Base-by-base conservation (phyloP, 2,329 filamentous ascomycete species). In the Claviceps purpurea region DNA sequence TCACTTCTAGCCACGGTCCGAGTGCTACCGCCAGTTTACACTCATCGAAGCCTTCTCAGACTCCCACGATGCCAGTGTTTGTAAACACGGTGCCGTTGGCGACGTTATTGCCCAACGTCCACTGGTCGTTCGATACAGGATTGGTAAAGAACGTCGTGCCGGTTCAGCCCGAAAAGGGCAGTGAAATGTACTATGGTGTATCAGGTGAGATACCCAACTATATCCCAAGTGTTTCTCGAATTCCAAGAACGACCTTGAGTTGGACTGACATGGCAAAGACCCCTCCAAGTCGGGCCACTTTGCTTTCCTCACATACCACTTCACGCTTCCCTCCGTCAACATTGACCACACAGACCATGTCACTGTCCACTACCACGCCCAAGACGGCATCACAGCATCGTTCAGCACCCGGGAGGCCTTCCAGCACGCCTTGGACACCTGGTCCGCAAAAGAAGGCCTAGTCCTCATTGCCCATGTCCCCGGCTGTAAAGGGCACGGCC, bases 281-380 rank as follows among this genome's bases (percentile, higher is more conserved):
- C 58, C 60, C 2, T 51, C 56, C 16, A 51, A 59, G 51, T 43
- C 56, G 8, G 60, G 60, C 4, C 55, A 60, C 48, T 64, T 56
- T 49, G 62, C 62, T 2, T 61, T 60, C 22, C 30, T 64, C 18
- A 61, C 53, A 10, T 64, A 63, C 52, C 55, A 56, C 47, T 63
- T 64, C 52, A 58, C 52, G 5, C 50, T 46, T 2, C 62, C 60
- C 1, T 64, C 63, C 0, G 62, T 65, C 45, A 64, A 64, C 53
- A 56, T 65, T 1, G 63, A 65, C 40, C 60, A 65, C 34, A 56
- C 53, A 42, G 58, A 60, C 3, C 56, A 61, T 22, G 42, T 62
- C 7, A 48, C 43, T 0, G 50, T 56, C 7, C 40, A 53, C 7
- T 57, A 60, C 16, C 44, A 54, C 34, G n/a, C 34, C 1, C 5